phyloP scores from a whole-genome alignment of 768 basidiomycete genomes.

The Mrakia gelida region DNA sequence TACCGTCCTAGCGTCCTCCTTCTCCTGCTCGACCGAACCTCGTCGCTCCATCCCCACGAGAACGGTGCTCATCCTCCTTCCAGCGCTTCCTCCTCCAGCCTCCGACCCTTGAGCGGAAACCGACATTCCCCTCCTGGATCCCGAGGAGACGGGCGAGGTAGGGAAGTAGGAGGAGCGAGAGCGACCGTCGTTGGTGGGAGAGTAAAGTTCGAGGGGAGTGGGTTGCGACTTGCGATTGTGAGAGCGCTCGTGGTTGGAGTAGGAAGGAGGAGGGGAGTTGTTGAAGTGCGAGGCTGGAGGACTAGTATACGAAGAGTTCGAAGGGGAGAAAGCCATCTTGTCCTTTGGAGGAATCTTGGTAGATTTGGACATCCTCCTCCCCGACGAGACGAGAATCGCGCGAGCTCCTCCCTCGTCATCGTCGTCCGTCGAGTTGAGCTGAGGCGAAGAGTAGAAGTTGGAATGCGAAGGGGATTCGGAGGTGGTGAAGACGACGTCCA shows the following conservation, averaged over 20 bases:
- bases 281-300: background rate
- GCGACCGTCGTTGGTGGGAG: background rate
- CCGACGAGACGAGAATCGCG: background rate
- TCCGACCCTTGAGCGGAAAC: background rate
- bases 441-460: background rate
- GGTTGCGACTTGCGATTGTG: background rate
- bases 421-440: background rate
- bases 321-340: background rate
- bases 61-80: background rate
- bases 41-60: background rate
- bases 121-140: background rate
- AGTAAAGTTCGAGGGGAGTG: background rate
- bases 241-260: background rate
- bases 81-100: background rate
- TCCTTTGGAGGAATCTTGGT: background rate
- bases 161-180: background rate
- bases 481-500: constrained; percentile 11
- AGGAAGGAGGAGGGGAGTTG: background rate
- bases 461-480: background rate
- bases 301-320: background rate
- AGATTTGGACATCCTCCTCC: background rate
- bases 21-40: background rate
- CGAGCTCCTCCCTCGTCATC: background rate
- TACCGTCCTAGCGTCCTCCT: background rate
- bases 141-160: background rate